Base-by-base conservation (phyloP, 2,329 filamentous ascomycete species). In the Aspergillus japonicus region DNA sequence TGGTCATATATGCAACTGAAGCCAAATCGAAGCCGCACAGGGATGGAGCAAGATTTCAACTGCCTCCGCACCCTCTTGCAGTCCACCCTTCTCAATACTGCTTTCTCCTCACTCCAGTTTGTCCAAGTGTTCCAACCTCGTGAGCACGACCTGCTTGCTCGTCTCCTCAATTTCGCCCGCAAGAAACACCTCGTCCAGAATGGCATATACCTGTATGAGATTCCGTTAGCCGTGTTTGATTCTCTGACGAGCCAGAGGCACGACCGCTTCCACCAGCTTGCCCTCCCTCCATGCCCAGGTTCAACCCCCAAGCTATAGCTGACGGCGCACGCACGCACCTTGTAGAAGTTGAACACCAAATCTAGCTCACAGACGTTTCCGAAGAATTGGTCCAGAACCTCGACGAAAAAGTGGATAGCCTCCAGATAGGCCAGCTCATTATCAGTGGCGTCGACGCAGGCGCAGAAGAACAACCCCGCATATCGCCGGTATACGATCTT, bases 131-230 rank as follows among this genome's bases (percentile, higher is more conserved):
- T 98, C 95, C 77, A 99, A 75, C 69, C 95, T 81, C 56, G 95
- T 98, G 71, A 99, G 80, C 19, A 99, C 95, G 33, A 98, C 95
- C 79, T 98, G 94, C 78, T 98, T 99, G 75, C 92, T 96, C 63
- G 94, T 98, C 84, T 99, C 95, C 79, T 99, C 92, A 62, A 99
- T 96, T 83, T 99, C 95, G 19, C 95, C 95, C 0, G 95, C 95
- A 62, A 99, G 80, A 76, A 99, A 99, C 21, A 99, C 95, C 81
- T 99, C 95, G 74, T 99, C 95, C 29, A 99, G 87, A 64, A 99
- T 99, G 52, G 95, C 95, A 78, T 99, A 99, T 65, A 99, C 94
- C 86, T 89, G 67, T 54, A 61, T 23, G 33, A 33, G 24, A 16
- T 5, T 44, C 39, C 59, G 63, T 61, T 51, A 62, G 62, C 54